phyloP scores from a whole-genome alignment of 139 green algal genomes.

The Volvox reticuliferus region DNA sequence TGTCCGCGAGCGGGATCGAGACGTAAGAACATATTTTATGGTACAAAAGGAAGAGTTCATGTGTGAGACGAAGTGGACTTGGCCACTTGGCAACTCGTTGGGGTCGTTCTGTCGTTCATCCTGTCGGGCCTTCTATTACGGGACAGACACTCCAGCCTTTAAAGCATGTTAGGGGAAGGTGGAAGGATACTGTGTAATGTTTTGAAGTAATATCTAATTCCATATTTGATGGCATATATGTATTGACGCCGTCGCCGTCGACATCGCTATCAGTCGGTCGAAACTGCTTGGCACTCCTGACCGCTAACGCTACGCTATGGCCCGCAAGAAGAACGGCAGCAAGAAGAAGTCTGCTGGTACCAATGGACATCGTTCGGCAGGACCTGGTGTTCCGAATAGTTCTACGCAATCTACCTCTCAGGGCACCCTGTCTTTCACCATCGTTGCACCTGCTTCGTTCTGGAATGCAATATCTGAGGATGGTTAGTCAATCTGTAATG shows the following conservation, averaged over 20 bases:
- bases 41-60: too few relatives aligned
- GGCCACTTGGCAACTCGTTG: too few relatives aligned
- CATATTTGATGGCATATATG: too few relatives aligned
- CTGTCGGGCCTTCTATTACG: too few relatives aligned
- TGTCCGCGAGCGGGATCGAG: too few relatives aligned
- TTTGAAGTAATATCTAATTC: too few relatives aligned
- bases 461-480: constrained; percentile 5
- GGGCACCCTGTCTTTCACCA: background rate
- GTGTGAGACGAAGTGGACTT: too few relatives aligned
- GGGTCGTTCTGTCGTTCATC: too few relatives aligned
- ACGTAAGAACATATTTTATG: too few relatives aligned
- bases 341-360: background rate
- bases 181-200: too few relatives aligned
- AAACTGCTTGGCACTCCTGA: background rate
- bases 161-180: too few relatives aligned
- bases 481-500: background rate
- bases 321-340: background rate
- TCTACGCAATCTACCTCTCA: background rate
- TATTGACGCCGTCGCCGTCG: background rate
- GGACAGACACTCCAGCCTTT: too few relatives aligned
- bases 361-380: background rate
- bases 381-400: background rate
- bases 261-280: background rate
- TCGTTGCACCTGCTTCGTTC: background rate
- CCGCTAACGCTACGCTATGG: background rate